A percentile compares a stretch with the other conserved stretches of the same genome.
Evolutionary conservation across 352 stramenopile species (phyloP).

Genomic region (Blastocystis sp.): DNA sequence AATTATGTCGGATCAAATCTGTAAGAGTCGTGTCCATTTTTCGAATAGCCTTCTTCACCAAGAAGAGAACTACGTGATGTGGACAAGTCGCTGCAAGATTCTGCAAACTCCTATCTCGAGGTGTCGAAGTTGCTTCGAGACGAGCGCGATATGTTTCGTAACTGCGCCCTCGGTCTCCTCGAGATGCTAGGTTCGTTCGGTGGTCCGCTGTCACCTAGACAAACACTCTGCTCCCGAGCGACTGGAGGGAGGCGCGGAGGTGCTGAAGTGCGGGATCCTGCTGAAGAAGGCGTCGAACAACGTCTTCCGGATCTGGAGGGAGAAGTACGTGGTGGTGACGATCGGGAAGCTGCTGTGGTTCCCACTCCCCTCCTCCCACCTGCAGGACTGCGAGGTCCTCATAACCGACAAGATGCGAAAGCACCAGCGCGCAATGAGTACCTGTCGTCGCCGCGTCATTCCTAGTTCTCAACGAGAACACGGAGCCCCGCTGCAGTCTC

Average conservation of each 20-base stretch:
- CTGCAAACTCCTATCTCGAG: not conserved
- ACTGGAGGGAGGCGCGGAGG: slow-evolving; percentile 7
- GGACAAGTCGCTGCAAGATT: not conserved
- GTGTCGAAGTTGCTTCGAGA: slow-evolving; percentile 5
- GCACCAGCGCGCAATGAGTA: not conserved
- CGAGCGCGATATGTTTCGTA: slow-evolving; percentile 29
- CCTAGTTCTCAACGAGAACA: slow-evolving; percentile 43
- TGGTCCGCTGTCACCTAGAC: not conserved
- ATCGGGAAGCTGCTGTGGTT: slow-evolving; percentile 61
- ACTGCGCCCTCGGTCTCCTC: slow-evolving; percentile 19
- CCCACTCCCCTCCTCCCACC: not conserved
- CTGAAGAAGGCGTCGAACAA: slow-evolving; percentile 30
- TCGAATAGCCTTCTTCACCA: not conserved
- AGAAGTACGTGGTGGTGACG: slow-evolving; percentile 32
- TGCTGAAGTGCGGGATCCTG: slow-evolving; percentile 45
- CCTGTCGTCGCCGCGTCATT: not conserved
- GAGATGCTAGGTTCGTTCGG: not conserved
- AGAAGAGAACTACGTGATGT: not conserved
- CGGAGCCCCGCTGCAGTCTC: slow-evolving; percentile 23
- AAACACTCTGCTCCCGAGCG: not conserved
- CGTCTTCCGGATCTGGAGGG: not conserved
- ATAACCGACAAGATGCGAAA: slow-evolving; percentile 38
- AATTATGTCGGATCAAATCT: not conserved
- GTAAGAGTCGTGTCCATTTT: not conserved
- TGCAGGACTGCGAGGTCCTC: not conserved